Evolutionary conservation across 208 protist species (phyloP).

Genomic region (Acanthamoeba lenticulata): DNA sequence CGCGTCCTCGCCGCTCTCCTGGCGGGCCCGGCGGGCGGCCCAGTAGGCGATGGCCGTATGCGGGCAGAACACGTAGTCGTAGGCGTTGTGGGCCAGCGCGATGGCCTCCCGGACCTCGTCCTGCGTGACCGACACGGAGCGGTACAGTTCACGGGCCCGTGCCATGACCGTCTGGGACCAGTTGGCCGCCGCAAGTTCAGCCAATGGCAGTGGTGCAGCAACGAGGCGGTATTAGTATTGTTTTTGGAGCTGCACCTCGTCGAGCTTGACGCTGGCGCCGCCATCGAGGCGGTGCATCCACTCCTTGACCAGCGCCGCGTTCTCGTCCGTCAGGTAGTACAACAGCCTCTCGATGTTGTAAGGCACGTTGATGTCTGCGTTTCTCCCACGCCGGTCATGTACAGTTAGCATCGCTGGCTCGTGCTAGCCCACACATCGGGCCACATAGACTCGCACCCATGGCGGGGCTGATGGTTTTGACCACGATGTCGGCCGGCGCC

Average conservation of each 20-base stretch:
- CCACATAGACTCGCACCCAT: slow-evolving; percentile 81
- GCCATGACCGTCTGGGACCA: slow-evolving; percentile 8
- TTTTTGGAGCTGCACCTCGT: not conserved
- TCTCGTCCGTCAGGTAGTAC: slow-evolving; percentile 90
- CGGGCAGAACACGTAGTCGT: slow-evolving; percentile 67
- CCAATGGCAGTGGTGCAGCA: no score
- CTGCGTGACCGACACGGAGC: slow-evolving; percentile 17
- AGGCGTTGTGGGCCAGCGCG: not conserved
- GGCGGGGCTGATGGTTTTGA: slow-evolving; percentile 68
- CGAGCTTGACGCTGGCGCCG: slow-evolving; percentile 20
- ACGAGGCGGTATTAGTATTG: no score
- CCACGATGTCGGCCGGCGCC: slow-evolving; percentile 4
- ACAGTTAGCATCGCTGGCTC: no score
- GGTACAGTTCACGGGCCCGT: not conserved
- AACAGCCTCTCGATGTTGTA: slow-evolving; percentile 97
- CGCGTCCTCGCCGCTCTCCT: not conserved
- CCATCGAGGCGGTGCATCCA: slow-evolving; percentile 70
- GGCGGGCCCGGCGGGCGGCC: not conserved
- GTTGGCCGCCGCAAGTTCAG: not conserved
- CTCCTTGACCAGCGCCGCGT: slow-evolving; percentile 84
- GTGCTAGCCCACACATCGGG: slow-evolving; percentile 80
- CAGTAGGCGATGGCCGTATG: slow-evolving; percentile 72
- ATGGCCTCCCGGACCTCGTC: slow-evolving; percentile 58
- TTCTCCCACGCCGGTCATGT: slow-evolving; percentile 83
- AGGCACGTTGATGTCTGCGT: slow-evolving; percentile 93